These are phyloP conservation scores for Oxyria digyna DNA, from an alignment of 148 eudicot species.

Conservation along the genomic window DNA sequence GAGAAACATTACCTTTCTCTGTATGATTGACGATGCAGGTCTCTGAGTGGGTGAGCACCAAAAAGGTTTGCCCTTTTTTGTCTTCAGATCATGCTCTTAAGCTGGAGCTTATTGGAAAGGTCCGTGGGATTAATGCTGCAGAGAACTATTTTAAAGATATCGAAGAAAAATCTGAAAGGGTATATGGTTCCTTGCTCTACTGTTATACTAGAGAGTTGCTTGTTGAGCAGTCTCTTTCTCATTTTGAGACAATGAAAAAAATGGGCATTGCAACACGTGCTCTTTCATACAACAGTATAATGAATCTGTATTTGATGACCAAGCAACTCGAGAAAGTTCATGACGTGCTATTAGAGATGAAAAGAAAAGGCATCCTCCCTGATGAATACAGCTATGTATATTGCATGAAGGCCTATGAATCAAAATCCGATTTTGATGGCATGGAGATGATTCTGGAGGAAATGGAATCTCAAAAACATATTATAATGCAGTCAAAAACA, in stretches of 20 bases:
- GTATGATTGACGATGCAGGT: slow-evolving; percentile 25
- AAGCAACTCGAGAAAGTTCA: slow-evolving; percentile 28
- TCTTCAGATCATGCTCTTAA: slow-evolving; percentile 32
- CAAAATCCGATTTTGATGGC: slow-evolving; percentile 21
- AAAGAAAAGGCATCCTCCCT: slow-evolving; percentile 25
- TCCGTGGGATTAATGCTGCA: slow-evolving; percentile 40
- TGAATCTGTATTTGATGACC: slow-evolving; percentile 30
- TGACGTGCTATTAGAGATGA: slow-evolving; percentile 31
- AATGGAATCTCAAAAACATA: slow-evolving; percentile 24
- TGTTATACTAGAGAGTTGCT: slow-evolving; percentile 37
- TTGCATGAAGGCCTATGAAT: slow-evolving; percentile 32
- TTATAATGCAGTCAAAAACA: slow-evolving; percentile 34
- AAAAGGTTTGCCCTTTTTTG: slow-evolving; percentile 15
- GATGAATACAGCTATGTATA: slow-evolving; percentile 30
- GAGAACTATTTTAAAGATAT: slow-evolving; percentile 32
- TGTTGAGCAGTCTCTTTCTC: slow-evolving; percentile 25
- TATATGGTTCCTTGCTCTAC: slow-evolving; percentile 46
- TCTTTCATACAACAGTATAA: slow-evolving; percentile 37
- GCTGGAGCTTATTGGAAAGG: slow-evolving; percentile 38
- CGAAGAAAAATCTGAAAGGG: slow-evolving; percentile 27
- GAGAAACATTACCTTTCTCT: not conserved
- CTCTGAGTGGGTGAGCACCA: slow-evolving; percentile 40
- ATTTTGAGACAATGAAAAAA: slow-evolving; percentile 33
- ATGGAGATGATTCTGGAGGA: slow-evolving; percentile 30
- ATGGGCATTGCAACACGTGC: slow-evolving; percentile 22